Conservation (phyloP, 176 grass and related monocot genomes). For the Dendrocalamus sinicus region DNA sequence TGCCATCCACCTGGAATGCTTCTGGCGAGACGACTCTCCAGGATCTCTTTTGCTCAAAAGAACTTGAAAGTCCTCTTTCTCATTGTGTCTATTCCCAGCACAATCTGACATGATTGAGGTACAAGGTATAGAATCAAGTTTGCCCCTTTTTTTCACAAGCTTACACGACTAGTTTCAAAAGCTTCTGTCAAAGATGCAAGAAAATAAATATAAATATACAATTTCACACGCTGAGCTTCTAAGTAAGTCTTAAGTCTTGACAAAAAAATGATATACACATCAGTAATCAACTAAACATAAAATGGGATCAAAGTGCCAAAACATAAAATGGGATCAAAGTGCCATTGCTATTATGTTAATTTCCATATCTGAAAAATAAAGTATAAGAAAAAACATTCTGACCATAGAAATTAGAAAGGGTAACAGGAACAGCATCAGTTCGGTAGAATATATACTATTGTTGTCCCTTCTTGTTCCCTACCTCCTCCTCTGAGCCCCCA, state of each 20-base stretch:
- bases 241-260: neutral
- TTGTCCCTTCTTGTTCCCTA: no score
- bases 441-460: neutral
- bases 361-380: neutral
- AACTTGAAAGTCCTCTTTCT: constrained; percentile 54
- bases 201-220: neutral
- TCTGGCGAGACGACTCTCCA: constrained; percentile 38
- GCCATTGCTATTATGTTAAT: constrained; percentile 11
- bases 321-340: neutral
- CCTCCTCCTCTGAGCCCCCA: no score
- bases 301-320: no score
- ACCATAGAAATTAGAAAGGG: constrained; percentile 4
- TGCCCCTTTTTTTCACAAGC: neutral
- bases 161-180: neutral
- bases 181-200: constrained; percentile 24
- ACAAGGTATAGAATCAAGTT: neutral
- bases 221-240: neutral
- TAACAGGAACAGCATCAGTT: neutral
- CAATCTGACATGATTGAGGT: constrained; percentile 51
- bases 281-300: neutral
- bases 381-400: neutral
- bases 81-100: constrained; percentile 36
- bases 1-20: constrained; percentile 62
- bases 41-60: constrained; percentile 45
- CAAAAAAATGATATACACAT: neutral